Base-by-base conservation (phyloP, 2,329 filamentous ascomycete species). In the Trichoderma citrinoviride region DNA sequence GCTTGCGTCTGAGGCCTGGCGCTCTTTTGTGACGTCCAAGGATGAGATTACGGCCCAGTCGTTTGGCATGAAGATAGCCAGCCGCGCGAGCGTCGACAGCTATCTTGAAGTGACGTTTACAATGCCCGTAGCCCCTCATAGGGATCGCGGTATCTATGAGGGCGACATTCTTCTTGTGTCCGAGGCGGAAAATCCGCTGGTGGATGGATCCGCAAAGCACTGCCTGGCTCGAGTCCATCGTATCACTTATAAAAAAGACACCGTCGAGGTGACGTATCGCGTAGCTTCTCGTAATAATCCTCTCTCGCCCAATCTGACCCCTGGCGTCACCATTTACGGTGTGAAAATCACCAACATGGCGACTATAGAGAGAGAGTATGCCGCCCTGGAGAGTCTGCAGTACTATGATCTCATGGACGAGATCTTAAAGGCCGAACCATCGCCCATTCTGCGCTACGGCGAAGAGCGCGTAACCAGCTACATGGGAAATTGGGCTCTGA, bases 331-430 rank as follows among this genome's bases (percentile, higher is more conserved):
- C 44, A 82, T 97, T 0, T 85, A 87, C 71, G 93, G 88, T 2
- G 83, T 91, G 65, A 96, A 96, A 73, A 88, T 99, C 69, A 92
- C 93, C 61, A 97, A 94, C 66, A 90, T 99, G 81, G 96, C 90
- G 2, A 95, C 95, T 0, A 89, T 98, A 58, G 94, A 99, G 79
- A 89, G 95, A 75, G 95, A 99, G 77, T 99, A 93, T 75, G 95
- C 93, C 64, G 92, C 95, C 0, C 79, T 99, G 33, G 90, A 93
- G 78, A 94, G 91, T 71, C 78, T 99, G 68, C 90, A 96, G 75
- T 98, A 96, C 76, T 99, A 98, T 72, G 95, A 99, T 77, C 83
- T 99, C 21, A 96, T 94, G 80, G 90, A 94, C 65, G 95, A 99
- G 77, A 91, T 99, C 64, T 82, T 96, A 54, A 88, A 88, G 71